Evolutionary conservation across 2,329 filamentous ascomycete species (phyloP).

Genomic region (Nannizziopsis barbatae): DNA sequence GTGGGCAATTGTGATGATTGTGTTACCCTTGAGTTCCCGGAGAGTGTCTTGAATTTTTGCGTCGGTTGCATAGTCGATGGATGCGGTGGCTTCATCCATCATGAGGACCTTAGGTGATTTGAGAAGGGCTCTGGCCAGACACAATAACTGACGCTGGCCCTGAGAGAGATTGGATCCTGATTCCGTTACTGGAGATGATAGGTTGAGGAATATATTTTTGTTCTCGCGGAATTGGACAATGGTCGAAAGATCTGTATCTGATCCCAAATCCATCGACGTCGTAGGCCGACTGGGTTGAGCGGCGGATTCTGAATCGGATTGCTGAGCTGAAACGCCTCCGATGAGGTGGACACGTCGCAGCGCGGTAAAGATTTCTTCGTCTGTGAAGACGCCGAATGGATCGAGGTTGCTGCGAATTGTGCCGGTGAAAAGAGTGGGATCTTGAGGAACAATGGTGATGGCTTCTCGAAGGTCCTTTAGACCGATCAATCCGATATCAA

Average conservation of each 20-base stretch:
- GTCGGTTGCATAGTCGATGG: conserved; percentile 93
- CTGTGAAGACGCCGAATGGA: conserved; percentile 77
- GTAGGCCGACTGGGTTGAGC: neutral
- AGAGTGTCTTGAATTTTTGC: conserved; percentile 94
- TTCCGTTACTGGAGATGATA: conserved; percentile 72
- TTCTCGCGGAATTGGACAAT: conserved; percentile 46
- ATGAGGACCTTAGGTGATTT: conserved; percentile 88
- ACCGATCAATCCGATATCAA: conserved; percentile 84
- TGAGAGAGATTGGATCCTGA: conserved; percentile 92
- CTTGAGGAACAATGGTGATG: conserved; percentile 95
- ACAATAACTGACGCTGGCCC: conserved; percentile 88
- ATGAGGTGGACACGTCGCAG: conserved; percentile 84
- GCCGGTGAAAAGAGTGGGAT: conserved; percentile 81
- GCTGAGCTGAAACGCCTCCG: conserved; percentile 23
- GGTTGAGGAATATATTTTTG: conserved; percentile 87
- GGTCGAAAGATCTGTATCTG: conserved; percentile 7
- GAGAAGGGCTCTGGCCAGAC: conserved; percentile 81
- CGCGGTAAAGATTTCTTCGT: conserved; percentile 79
- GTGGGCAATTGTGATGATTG: conserved; percentile 93
- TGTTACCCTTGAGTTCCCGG: conserved; percentile 73
- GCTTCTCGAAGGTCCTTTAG: conserved; percentile 85
- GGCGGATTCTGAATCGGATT: conserved; percentile 19
- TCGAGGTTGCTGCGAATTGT: conserved; percentile 88
- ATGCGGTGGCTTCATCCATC: conserved; percentile 98
- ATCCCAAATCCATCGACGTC: conserved; percentile 6